Evolutionary conservation across 2,329 filamentous ascomycete genomes (phyloP).

Genomic region (Venturia carpophila): DNA sequence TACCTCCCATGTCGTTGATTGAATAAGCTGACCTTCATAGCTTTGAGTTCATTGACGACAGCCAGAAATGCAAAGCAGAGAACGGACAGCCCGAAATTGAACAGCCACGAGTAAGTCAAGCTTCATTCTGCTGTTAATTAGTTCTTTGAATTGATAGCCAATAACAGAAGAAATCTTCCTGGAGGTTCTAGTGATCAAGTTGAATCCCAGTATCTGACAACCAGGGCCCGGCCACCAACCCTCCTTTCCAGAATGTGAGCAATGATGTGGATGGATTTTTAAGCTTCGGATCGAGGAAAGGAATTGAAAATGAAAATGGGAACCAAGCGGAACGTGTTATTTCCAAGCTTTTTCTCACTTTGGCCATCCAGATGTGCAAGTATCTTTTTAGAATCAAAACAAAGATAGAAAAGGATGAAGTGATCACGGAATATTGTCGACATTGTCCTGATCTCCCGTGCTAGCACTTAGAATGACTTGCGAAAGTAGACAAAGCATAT

Average conservation of each 20-base stretch:
- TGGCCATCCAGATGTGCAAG: neutral
- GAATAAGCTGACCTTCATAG: neutral
- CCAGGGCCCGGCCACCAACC: neutral
- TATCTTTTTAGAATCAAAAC: neutral
- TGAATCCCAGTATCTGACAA: neutral
- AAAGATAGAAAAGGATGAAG: no score
- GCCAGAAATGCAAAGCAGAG: neutral
- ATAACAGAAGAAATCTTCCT: conserved; percentile 1
- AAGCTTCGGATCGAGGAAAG: no score
- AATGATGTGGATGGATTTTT: neutral
- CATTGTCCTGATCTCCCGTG: no score
- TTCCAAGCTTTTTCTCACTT: neutral
- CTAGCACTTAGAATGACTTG: no score
- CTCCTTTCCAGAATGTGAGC: neutral
- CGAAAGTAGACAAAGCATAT: no score
- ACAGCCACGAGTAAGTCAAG: neutral
- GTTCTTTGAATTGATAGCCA: neutral
- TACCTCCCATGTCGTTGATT: neutral
- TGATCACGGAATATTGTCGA: no score
- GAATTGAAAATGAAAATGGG: no score
- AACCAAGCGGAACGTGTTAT: no score
- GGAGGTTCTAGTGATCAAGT: neutral
- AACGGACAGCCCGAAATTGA: neutral
- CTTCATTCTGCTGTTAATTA: neutral
- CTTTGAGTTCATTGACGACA: neutral